These are phyloP conservation scores for Pythium myriotylum DNA, from an alignment of 352 stramenopile genomes.

Conservation along the genomic window DNA sequence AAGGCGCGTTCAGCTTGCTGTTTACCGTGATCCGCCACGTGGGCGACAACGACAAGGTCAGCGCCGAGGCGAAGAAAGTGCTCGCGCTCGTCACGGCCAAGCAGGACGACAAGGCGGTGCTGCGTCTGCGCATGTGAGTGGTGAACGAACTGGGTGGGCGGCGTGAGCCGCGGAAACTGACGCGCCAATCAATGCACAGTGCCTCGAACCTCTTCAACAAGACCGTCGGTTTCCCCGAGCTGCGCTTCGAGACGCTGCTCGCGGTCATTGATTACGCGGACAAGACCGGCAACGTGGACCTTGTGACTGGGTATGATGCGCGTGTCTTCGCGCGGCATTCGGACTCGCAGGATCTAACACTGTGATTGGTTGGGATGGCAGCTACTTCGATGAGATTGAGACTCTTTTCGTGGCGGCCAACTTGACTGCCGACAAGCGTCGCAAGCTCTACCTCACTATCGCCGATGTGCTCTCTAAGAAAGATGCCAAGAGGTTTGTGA, in stretches of 20 bases:
- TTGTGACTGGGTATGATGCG: conserved; percentile 41
- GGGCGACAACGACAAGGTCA: conserved; percentile 31
- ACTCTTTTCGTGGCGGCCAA: conserved; percentile 48
- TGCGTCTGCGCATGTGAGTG: conserved; percentile 72
- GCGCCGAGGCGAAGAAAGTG: conserved; percentile 46
- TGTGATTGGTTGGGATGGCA: background rate
- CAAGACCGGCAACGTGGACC: conserved; percentile 56
- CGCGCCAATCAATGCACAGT: conserved; percentile 23
- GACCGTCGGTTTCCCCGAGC: conserved; percentile 48
- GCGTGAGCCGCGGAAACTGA: background rate
- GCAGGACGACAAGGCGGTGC: conserved; percentile 55
- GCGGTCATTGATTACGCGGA: conserved; percentile 59
- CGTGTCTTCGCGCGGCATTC: background rate
- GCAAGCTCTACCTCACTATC: conserved; percentile 67
- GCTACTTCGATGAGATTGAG: conserved; percentile 76
- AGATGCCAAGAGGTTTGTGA: conserved; percentile 28
- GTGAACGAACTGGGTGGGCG: conserved; percentile 6
- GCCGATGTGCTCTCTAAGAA: conserved; percentile 65
- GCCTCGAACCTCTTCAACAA: conserved; percentile 80
- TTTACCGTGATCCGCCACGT: conserved; percentile 56
- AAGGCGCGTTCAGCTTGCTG: conserved; percentile 72
- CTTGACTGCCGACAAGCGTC: conserved; percentile 52
- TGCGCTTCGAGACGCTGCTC: conserved; percentile 75
- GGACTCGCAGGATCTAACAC: background rate
- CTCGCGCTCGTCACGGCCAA: conserved; percentile 49